Evolutionary conservation across 2,329 filamentous ascomycete species (phyloP).

Genomic region (Harringtonia lauricola): DNA sequence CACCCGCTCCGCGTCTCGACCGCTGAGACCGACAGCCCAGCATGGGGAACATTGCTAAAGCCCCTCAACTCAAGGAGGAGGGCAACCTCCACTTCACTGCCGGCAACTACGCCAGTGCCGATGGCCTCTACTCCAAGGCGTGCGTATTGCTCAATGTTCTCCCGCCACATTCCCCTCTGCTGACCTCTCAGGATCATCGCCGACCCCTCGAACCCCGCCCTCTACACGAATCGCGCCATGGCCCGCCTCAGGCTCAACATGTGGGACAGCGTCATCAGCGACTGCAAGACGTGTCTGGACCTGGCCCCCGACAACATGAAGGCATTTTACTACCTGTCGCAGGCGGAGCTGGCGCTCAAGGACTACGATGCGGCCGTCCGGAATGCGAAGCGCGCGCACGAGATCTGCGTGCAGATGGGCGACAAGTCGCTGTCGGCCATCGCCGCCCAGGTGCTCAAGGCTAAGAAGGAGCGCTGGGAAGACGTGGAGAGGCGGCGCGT

Average conservation of each 20-base stretch:
- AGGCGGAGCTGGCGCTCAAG: slow-evolving; percentile 67
- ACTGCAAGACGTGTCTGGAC: slow-evolving; percentile 65
- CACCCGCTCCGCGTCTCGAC: too few species aligned
- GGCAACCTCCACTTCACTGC: slow-evolving; percentile 56
- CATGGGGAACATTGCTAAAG: slow-evolving; percentile 19
- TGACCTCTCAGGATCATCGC: slow-evolving; percentile 73
- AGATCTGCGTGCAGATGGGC: slow-evolving; percentile 47
- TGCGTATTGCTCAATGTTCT: slow-evolving; percentile 25
- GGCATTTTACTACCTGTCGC: slow-evolving; percentile 70
- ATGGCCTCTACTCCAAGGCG: slow-evolving; percentile 63
- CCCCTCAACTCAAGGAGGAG: slow-evolving; percentile 37
- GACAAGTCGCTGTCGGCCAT: slow-evolving; percentile 61
- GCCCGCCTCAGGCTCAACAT: slow-evolving; percentile 62
- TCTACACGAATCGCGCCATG: slow-evolving; percentile 87
- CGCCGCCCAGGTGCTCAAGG: slow-evolving; percentile 61
- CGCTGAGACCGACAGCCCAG: too few species aligned
- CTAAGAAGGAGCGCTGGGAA: slow-evolving; percentile 83
- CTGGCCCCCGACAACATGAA: slow-evolving; percentile 62
- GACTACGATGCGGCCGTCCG: slow-evolving; percentile 63
- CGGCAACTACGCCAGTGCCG: slow-evolving; percentile 54
- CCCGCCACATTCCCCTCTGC: too few species aligned
- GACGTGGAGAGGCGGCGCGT: slow-evolving; percentile 52
- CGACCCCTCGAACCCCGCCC: slow-evolving; percentile 63
- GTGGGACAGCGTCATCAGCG: slow-evolving; percentile 65
- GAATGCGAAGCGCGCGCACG: slow-evolving; percentile 62